These are phyloP conservation scores for Lichina pygmaea DNA, from an alignment of 495 filamentous ascomycete species.

Conservation along the genomic window DNA sequence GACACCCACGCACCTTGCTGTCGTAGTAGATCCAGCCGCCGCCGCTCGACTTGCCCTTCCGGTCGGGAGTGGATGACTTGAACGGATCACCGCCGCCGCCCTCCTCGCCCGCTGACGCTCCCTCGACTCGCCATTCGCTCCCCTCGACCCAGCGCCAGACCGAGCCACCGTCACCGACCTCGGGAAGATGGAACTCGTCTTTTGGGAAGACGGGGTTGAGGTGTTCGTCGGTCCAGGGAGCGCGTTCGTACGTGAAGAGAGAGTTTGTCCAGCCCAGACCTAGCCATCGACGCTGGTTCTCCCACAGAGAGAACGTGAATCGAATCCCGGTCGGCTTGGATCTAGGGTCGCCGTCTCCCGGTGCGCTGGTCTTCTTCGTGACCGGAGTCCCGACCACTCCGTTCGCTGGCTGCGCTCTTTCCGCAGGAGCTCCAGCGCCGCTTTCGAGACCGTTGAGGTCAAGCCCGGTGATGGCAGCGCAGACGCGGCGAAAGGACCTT, in stretches of 20 bases:
- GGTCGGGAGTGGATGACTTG: constrained; percentile 8
- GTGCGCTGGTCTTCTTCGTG: neutral
- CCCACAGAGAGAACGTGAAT: constrained; percentile 87
- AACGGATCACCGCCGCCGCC: constrained; percentile 9
- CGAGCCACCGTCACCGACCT: constrained; percentile 55
- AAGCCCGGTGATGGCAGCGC: constrained; percentile 50
- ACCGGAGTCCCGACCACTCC: neutral
- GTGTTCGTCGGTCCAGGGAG: constrained; percentile 89
- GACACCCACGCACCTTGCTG: constrained; percentile 43
- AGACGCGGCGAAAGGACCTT: constrained; percentile 33
- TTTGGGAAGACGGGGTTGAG: constrained; percentile 52
- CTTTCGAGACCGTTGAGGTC: constrained; percentile 21
- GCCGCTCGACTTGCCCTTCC: constrained; percentile 14
- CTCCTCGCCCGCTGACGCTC: constrained; percentile 22
- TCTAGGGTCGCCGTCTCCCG: constrained; percentile 15
- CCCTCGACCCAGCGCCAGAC: constrained; percentile 74
- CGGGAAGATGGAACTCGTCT: constrained; percentile 64
- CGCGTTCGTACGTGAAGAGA: constrained; percentile 66
- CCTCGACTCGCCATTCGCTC: constrained; percentile 72
- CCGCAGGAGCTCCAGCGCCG: neutral
- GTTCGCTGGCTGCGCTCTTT: constrained; percentile 7
- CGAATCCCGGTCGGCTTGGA: constrained; percentile 46
- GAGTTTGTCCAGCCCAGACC: constrained; percentile 87
- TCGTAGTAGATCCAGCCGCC: constrained; percentile 95
- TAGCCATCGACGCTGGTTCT: constrained; percentile 91